These are phyloP conservation scores for Chaetomium globosum DNA, from an alignment of 2,329 filamentous ascomycete species.

Conservation along the genomic window DNA sequence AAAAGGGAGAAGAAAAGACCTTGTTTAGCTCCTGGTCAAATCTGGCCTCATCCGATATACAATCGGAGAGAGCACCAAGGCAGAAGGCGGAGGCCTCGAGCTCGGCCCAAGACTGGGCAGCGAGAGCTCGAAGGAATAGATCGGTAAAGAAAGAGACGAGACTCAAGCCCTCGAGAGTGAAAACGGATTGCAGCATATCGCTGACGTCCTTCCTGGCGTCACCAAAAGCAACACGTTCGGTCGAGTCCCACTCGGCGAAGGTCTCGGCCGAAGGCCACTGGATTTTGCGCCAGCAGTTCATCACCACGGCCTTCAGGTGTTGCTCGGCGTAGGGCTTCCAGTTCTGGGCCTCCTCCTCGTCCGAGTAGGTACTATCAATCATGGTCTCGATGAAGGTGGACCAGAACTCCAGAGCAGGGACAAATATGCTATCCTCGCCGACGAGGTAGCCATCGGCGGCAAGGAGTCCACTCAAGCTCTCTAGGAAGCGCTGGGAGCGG, in stretches of 20 bases:
- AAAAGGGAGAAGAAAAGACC: constrained; percentile 64
- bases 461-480: constrained; percentile 66
- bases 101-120: constrained; percentile 57
- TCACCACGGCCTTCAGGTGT: constrained; percentile 65
- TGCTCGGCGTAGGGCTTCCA: constrained; percentile 64
- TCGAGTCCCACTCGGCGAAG: constrained; percentile 68
- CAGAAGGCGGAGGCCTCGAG: constrained; percentile 66
- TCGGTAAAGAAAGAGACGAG: constrained; percentile 61
- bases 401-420: constrained; percentile 79
- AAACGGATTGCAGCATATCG: constrained; percentile 74
- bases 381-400: constrained; percentile 71
- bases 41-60: constrained; percentile 58
- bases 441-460: constrained; percentile 67
- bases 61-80: constrained; percentile 68
- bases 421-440: constrained; percentile 73
- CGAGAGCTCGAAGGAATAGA: constrained; percentile 55
- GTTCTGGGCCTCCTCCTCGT: constrained; percentile 48
- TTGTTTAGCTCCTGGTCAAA: constrained; percentile 62
- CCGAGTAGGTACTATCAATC: constrained; percentile 59
- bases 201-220: constrained; percentile 78
- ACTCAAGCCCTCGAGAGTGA: constrained; percentile 59
- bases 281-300: constrained; percentile 69
- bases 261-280: constrained; percentile 63
- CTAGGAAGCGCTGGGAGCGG: constrained; percentile 58
- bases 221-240: constrained; percentile 67